A percentile compares a stretch with the other conserved stretches of the same genome.
Conservation (phyloP, 2,329 filamentous ascomycete species). For the Chrysoporthe cubensis region DNA sequence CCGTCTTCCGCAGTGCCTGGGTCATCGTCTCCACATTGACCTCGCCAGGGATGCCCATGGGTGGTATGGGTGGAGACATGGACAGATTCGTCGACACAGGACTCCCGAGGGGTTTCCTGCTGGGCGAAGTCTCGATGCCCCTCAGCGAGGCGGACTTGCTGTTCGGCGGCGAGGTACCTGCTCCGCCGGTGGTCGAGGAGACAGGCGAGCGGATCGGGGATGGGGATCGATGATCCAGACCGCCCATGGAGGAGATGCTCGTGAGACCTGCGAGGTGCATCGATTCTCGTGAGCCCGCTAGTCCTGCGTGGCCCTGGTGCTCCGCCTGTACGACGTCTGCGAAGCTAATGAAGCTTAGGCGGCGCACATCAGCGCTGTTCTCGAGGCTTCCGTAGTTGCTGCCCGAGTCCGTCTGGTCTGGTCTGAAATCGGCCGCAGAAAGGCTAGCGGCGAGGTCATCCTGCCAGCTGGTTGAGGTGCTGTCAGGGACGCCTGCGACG, state of each 20-base stretch:
- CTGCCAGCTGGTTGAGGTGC: slow-evolving; percentile 35
- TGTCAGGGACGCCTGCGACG: slow-evolving; percentile 45
- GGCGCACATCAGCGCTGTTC: slow-evolving; percentile 67
- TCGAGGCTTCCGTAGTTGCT: slow-evolving; percentile 83
- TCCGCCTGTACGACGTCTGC: slow-evolving; percentile 91
- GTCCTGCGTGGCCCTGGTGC: slow-evolving; percentile 66
- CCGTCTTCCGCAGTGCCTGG: slow-evolving; percentile 83
- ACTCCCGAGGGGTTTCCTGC: slow-evolving; percentile 64
- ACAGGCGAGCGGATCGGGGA: slow-evolving; percentile 81
- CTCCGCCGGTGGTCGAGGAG: slow-evolving; percentile 63
- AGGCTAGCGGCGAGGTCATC: slow-evolving; percentile 33
- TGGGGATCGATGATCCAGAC: slow-evolving; percentile 66
- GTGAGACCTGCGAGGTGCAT: slow-evolving; percentile 71
- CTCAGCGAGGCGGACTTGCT: slow-evolving; percentile 77
- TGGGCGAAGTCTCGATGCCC: slow-evolving; percentile 70
- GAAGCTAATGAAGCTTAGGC: slow-evolving; percentile 94
- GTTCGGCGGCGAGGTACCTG: slow-evolving; percentile 71
- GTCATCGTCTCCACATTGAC: slow-evolving; percentile 93
- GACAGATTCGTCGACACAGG: slow-evolving; percentile 53
- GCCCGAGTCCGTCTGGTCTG: slow-evolving; percentile 43
- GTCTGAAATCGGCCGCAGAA: slow-evolving; percentile 50
- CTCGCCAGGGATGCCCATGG: slow-evolving; percentile 53
- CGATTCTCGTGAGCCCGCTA: slow-evolving; percentile 65
- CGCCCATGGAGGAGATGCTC: slow-evolving; percentile 54
- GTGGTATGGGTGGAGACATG: slow-evolving; percentile 23